Base-by-base conservation (phyloP, 768 basidiomycete genomes). In the Strobilomyces dryophilus region DNA sequence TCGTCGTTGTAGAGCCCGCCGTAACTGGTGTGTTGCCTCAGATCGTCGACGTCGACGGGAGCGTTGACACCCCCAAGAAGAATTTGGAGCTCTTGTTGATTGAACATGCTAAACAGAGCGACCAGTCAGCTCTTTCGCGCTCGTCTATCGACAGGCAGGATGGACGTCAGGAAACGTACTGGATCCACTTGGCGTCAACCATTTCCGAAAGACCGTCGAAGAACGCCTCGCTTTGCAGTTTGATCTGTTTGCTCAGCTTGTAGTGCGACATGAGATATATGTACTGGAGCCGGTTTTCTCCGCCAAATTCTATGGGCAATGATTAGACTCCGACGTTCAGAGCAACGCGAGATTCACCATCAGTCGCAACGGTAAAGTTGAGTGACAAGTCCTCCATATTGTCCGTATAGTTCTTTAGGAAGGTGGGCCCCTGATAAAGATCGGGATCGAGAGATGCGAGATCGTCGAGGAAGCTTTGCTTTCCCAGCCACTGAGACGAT, bases 61-160 rank as follows among this genome's bases (percentile, higher is more conserved):
- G 89, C 76, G 54, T 95, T 88, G 31, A 89, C 88, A 7, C 92
- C 93, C 0, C 95, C 95, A 7, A 99, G 77, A 1, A 98, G 75
- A 45, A 95, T 87, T 66, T 94, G 93, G 4, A 98, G 76, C 69
- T 98, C 97, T 66, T 92, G 89, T 59, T 95, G 95, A 68, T 98
- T 95, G 73, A 98, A 99, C 91, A 98, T 95, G 42, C 92, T 90
- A 56, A 45, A 43, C 15, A 34, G 43, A 59, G 35, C 15, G 21
- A 50, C 36, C 18, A 8, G 32, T 69, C 36, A 63, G 54, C 26
- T 12, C 11, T 32, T 12, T 12, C 20, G 24, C 14, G 10, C 15
- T 26, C 36, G 20, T 43, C 35, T 35, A 21, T 12, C 9, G 4
- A 39, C 26, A 17, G 10, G 29, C 8, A 40, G 12, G 14, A 14